A percentile compares a stretch with the other conserved stretches of the same genome.
Evolutionary conservation across 2,329 filamentous ascomycete species (phyloP).

Genomic region (Colletotrichum acutatum): DNA sequence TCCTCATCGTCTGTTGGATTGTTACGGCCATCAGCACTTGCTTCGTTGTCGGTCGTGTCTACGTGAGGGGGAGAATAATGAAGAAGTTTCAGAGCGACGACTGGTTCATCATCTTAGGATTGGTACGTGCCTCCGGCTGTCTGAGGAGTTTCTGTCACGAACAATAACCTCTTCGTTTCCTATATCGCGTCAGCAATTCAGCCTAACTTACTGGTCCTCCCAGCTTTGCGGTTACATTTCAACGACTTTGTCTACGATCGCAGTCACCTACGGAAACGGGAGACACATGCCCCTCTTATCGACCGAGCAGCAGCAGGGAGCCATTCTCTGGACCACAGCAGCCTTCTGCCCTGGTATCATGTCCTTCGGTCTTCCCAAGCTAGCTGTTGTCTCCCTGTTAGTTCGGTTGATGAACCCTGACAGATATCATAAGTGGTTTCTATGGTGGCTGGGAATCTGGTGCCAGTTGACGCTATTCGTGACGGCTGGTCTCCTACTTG

Average conservation of each 20-base stretch:
- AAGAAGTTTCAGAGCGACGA: slow-evolving; percentile 49
- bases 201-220: neutral
- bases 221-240: slow-evolving; percentile 36
- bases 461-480: slow-evolving; percentile 45
- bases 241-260: slow-evolving; percentile 46
- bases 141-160: too few species aligned
- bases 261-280: slow-evolving; percentile 51
- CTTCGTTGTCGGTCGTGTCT: slow-evolving; percentile 44
- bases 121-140: slow-evolving; percentile 37
- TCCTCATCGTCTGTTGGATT: slow-evolving; percentile 44
- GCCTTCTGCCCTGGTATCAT: slow-evolving; percentile 51
- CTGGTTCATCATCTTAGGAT: slow-evolving; percentile 46
- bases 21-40: slow-evolving; percentile 43
- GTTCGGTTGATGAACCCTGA: slow-evolving; percentile 50
- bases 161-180: neutral
- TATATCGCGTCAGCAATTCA: neutral
- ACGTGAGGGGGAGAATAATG: slow-evolving; percentile 43
- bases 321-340: slow-evolving; percentile 48
- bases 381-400: slow-evolving; percentile 53
- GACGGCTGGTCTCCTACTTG: slow-evolving; percentile 53
- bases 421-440: slow-evolving; percentile 44
- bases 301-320: slow-evolving; percentile 41
- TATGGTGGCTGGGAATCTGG: slow-evolving; percentile 49
- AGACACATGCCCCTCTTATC: slow-evolving; percentile 48
- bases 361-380: slow-evolving; percentile 53